Percentiles rank a stretch among this genome's conserved stretches.
phyloP scores from a whole-genome alignment of 495 filamentous ascomycete species.

The Penicillium dipodomyicola region DNA sequence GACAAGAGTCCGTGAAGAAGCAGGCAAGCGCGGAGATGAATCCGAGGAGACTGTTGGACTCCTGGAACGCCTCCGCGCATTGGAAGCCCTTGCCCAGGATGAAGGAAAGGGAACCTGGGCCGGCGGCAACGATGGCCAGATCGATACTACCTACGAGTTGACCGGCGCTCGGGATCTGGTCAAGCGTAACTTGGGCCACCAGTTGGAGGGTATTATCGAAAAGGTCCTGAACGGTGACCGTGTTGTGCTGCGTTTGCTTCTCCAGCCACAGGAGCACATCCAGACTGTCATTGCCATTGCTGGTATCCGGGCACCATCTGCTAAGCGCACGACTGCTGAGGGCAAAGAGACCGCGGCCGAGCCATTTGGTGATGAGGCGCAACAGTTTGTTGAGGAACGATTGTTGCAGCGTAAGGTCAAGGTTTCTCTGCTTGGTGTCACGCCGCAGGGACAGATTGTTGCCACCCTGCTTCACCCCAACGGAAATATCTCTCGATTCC shows the following conservation, averaged over 20 bases:
- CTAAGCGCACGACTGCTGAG: conserved; percentile 76
- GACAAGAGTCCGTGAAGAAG: conserved; percentile 88
- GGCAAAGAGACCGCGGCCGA: conserved; percentile 80
- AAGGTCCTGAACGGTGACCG: conserved; percentile 88
- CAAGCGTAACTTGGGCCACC: conserved; percentile 72
- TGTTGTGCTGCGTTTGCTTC: conserved; percentile 75
- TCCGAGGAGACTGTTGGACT: conserved; percentile 66
- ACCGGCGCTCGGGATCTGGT: conserved; percentile 68
- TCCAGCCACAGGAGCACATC: conserved; percentile 72
- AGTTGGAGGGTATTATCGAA: conserved; percentile 79
- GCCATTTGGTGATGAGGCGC: conserved; percentile 81
- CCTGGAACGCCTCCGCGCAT: conserved; percentile 68
- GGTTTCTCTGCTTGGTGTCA: conserved; percentile 77
- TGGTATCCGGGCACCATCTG: conserved; percentile 81
- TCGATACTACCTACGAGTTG: conserved; percentile 78
- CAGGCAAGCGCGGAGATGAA: conserved; percentile 78
- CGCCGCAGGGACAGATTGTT: conserved; percentile 80
- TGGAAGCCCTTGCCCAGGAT: conserved; percentile 78
- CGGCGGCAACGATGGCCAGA: conserved; percentile 52
- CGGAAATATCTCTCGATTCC: conserved; percentile 85
- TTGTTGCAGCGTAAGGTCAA: conserved; percentile 82
- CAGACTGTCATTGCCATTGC: conserved; percentile 86
- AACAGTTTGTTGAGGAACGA: conserved; percentile 78
- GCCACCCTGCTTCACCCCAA: conserved; percentile 78
- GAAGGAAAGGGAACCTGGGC: conserved; percentile 78